Conservation (phyloP, 805 yeast species). For the Teunomyces tritomae region DNA sequence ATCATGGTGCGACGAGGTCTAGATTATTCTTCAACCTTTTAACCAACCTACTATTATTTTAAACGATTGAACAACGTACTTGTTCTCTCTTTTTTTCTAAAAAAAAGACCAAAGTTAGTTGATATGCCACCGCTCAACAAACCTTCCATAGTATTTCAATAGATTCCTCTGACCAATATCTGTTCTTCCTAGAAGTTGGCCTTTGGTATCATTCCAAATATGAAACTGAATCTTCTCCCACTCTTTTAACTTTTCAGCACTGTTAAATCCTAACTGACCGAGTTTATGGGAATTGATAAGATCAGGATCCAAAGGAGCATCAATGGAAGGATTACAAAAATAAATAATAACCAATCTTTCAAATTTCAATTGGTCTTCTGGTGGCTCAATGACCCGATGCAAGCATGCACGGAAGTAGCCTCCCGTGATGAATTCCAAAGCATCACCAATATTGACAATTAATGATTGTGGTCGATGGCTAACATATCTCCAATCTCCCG, state of each 20-base stretch:
- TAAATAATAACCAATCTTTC: constrained; percentile 25
- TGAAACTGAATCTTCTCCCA: constrained; percentile 11
- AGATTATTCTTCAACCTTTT: no score
- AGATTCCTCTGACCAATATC: constrained; percentile 6
- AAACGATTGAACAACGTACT: no score
- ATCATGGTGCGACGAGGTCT: no score
- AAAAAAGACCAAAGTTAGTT: not conserved
- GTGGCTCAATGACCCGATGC: constrained; percentile 27
- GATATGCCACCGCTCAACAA: constrained; percentile 10
- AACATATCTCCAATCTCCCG: constrained; percentile 12
- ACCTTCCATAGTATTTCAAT: constrained; percentile 9
- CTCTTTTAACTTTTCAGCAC: constrained; percentile 6
- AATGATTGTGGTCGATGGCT: constrained; percentile 10
- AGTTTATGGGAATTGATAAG: constrained; percentile 24
- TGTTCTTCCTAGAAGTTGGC: constrained; percentile 8
- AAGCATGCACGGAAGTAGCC: constrained; percentile 23
- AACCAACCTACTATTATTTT: no score
- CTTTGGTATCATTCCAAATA: constrained; percentile 10
- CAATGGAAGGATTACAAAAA: constrained; percentile 21
- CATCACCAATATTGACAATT: constrained; percentile 13
- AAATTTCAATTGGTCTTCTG: constrained; percentile 21
- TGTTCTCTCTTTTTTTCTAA: not conserved
- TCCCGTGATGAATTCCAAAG: constrained; percentile 12
- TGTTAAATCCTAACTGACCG: constrained; percentile 15
- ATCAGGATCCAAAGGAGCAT: constrained; percentile 23